Conservation (phyloP, 345 rosid genomes). For the Ceriops tagal region DNA sequence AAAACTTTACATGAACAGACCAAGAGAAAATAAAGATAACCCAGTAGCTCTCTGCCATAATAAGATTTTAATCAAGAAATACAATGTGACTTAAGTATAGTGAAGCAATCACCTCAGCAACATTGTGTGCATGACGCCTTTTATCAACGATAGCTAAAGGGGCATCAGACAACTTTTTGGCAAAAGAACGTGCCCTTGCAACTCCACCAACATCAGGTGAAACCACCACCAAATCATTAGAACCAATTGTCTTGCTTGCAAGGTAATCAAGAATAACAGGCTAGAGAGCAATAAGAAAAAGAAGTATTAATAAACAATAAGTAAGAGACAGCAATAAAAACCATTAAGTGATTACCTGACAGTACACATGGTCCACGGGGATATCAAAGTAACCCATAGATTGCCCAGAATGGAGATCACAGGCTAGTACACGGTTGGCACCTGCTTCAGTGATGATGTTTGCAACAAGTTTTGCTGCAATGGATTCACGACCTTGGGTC, state of each 20-base stretch:
- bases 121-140: conserved; percentile 59
- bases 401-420: conserved; percentile 99
- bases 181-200: conserved; percentile 33
- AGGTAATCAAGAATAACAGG: conserved; percentile 96
- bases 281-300: conserved; percentile 14
- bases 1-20: neutral
- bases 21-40: neutral
- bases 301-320: neutral
- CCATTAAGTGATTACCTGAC: conserved; percentile 50
- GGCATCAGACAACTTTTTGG: conserved; percentile 30
- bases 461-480: conserved; percentile 94
- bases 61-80: neutral
- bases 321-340: neutral
- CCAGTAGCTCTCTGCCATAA: neutral
- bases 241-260: conserved; percentile 77
- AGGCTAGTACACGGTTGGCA: conserved; percentile 90
- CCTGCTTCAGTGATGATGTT: conserved; percentile 93
- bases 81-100: neutral
- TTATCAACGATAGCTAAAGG: conserved; percentile 35
- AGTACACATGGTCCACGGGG: conserved; percentile 90
- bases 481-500: conserved; percentile 96
- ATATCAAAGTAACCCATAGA: conserved; percentile 98
- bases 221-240: conserved; percentile 84
- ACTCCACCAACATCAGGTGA: conserved; percentile 90
- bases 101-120: conserved; percentile 65